These are phyloP conservation scores for Phytophthora megakarya DNA, from an alignment of 352 stramenopile species.

Conservation along the genomic window DNA sequence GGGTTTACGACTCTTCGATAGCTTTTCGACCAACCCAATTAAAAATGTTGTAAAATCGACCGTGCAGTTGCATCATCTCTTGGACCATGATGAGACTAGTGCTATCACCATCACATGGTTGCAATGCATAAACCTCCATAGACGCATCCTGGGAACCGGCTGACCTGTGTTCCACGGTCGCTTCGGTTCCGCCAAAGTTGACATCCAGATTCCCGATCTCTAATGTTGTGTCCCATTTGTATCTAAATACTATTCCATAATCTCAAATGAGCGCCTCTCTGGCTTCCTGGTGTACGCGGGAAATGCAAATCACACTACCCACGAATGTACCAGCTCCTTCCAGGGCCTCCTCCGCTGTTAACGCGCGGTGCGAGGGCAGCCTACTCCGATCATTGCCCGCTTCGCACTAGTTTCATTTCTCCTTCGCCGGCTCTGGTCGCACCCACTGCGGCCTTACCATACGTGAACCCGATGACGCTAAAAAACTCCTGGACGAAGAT, in stretches of 20 bases:
- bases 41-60: slow-evolving; percentile 10
- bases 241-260: slow-evolving; percentile 15
- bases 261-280: slow-evolving; percentile 14
- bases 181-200: background rate
- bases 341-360: background rate
- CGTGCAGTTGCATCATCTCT: slow-evolving; percentile 4
- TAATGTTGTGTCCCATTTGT: background rate
- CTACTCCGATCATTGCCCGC: background rate
- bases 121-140: slow-evolving; percentile 17
- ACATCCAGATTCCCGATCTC: slow-evolving; percentile 9
- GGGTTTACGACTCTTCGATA: too few relatives aligned
- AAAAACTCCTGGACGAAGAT: background rate
- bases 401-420: slow-evolving; percentile 2
- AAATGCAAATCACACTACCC: slow-evolving; percentile 8
- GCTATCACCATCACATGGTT: slow-evolving; percentile 1
- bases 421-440: background rate
- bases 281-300: background rate
- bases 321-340: slow-evolving; percentile 19
- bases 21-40: too few relatives aligned
- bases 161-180: background rate
- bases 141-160: background rate
- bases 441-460: background rate
- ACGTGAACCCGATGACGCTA: slow-evolving; percentile 12
- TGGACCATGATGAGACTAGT: slow-evolving; percentile 10
- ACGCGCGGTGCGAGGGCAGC: too few relatives aligned